These are phyloP conservation scores for Aspergillus cejpii DNA, from an alignment of 2,329 filamentous ascomycete species.

Conservation along the genomic window DNA sequence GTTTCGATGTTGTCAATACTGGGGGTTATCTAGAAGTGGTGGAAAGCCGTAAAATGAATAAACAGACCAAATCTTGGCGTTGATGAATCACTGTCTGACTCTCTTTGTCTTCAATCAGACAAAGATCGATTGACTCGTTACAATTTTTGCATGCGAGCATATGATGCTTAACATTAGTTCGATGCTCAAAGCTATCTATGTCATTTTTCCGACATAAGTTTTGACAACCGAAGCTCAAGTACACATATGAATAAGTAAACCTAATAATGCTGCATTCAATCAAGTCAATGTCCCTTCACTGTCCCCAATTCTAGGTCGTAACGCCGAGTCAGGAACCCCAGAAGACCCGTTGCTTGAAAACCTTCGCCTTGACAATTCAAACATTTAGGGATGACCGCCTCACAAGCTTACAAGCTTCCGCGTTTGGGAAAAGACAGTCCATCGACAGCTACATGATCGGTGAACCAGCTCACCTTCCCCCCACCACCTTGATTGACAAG, in stretches of 20 bases:
- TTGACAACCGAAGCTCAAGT: no score
- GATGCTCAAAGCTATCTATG: no score
- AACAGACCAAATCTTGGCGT: slow-evolving; percentile 7
- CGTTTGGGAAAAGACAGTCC: slow-evolving; percentile 76
- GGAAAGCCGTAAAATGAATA: not conserved
- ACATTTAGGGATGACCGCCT: not conserved
- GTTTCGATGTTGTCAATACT: no score
- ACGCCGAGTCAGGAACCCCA: not conserved
- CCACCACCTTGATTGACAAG: slow-evolving; percentile 78
- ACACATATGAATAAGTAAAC: no score
- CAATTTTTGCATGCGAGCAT: no score
- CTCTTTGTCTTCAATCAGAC: no score
- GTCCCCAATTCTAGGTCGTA: not conserved
- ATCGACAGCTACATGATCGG: slow-evolving; percentile 76
- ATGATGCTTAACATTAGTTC: no score
- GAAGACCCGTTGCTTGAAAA: not conserved
- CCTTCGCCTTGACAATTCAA: not conserved
- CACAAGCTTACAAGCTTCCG: slow-evolving; percentile 51
- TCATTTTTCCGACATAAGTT: no score
- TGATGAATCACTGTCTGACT: not conserved
- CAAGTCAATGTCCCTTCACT: not conserved
- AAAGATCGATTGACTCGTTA: no score
- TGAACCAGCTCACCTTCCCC: slow-evolving; percentile 92
- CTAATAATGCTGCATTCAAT: no score
- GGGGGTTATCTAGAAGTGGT: no score